Conservation (phyloP, 257 asterid genomes). For the Nicotiana attenuata region DNA sequence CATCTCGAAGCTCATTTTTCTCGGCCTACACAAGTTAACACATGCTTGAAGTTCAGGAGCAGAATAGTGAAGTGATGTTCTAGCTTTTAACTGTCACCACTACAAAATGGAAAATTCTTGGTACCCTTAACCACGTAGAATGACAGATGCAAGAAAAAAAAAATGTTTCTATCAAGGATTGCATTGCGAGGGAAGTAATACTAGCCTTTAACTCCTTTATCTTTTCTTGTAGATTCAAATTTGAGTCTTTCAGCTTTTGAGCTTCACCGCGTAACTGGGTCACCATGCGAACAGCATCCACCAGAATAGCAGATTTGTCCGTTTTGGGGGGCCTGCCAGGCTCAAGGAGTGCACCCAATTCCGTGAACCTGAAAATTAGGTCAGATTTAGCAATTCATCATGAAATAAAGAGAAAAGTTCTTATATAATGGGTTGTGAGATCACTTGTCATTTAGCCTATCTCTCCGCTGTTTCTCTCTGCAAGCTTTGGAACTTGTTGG, state of each 20-base stretch:
- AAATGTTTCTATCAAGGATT: background rate
- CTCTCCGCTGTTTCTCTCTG: slow-evolving; percentile 88
- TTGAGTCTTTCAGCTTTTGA: slow-evolving; percentile 80
- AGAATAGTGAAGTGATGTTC: background rate
- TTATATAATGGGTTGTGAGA: slow-evolving; percentile 13
- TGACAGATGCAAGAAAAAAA: background rate
- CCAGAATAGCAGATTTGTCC: slow-evolving; percentile 81
- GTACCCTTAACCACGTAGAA: background rate
- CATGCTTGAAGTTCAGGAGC: background rate
- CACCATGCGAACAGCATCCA: slow-evolving; percentile 83
- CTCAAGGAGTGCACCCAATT: slow-evolving; percentile 79
- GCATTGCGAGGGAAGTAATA: background rate
- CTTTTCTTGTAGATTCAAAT: slow-evolving; percentile 65
- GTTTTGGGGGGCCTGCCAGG: slow-evolving; percentile 91
- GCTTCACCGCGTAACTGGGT: slow-evolving; percentile 77
- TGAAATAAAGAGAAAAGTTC: background rate
- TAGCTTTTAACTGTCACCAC: background rate
- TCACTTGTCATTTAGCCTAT: slow-evolving; percentile 84
- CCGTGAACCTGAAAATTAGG: slow-evolving; percentile 53
- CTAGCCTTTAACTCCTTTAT: slow-evolving; percentile 86
- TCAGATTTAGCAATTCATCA: slow-evolving; percentile 11
- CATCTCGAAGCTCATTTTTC: slow-evolving; percentile 90
- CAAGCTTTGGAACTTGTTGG: slow-evolving; percentile 84
- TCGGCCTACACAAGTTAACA: slow-evolving; percentile 45
- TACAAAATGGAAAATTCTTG: background rate